Base-by-base conservation (phyloP, 352 stramenopile genomes). In the Phytophthora pluvialis region DNA sequence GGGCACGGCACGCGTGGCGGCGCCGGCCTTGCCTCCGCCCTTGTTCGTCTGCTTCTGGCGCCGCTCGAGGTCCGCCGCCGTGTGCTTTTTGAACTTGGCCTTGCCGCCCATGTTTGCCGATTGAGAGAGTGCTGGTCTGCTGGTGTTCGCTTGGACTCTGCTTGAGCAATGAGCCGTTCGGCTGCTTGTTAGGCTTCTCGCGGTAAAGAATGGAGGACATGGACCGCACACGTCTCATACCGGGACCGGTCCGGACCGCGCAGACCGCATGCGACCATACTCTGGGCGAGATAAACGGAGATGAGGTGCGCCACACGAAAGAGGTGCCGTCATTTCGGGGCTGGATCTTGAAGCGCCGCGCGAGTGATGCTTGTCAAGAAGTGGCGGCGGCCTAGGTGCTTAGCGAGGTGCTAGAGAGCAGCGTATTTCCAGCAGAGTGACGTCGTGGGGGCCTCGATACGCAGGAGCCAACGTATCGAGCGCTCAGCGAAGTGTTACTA, bases 21-120 rank as follows among this genome's bases (percentile, higher is more conserved):
- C 66, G 35, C 80, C 80, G 4, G 64, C 49, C 36, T 86, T 84
- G 39, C 81, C 77, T 63, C 79, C 80, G 46, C 80, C 77, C 52
- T 80, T 85, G 71, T 86, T 90, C 47, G 70, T 63, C 66, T 84
- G 77, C 69, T 88, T 86, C 48, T 77, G 67, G 8, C 70, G 70
- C 38, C 48, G 52, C 25, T 78, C 64, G 33, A 91, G 72, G 33
- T 91, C 82, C 59, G 84, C 84, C 9, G 82, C 82, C 59, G 82
- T 89, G 64, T 91, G 82, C 69, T 91, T 91, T 75, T 89, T 83
- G 64, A 89, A 87, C 54, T 89, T 91, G 15, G 82, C 82, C 70
- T 90, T 90, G 67, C 81, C 81, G 38, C 80, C 81, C 81, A 91
- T 91, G 33, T 25, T 57, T 21, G 29, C 13, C 64, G 5, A 3